phyloP scores from a whole-genome alignment of 805 yeast genomes.

The Trichomonascus vanleenenianus region DNA sequence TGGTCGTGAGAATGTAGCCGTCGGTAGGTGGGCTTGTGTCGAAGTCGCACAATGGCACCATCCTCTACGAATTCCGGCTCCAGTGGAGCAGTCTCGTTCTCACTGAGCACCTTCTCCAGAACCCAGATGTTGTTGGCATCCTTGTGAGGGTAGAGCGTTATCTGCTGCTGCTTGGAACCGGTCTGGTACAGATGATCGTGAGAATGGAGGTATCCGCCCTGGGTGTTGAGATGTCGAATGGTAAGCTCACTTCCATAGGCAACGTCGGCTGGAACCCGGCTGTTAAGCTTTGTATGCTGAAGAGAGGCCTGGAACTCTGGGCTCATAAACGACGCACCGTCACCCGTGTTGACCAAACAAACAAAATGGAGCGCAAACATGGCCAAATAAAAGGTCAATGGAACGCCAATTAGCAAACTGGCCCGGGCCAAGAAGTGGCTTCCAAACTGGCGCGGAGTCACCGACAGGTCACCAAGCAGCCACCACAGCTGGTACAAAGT shows the following conservation, averaged over 20 bases:
- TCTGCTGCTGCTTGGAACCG: constrained; percentile 72
- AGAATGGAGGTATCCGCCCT: constrained; percentile 78
- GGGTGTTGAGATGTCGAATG: constrained; percentile 58
- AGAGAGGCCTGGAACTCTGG: constrained; percentile 61
- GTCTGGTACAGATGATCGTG: constrained; percentile 54
- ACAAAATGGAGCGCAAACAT: constrained; percentile 53
- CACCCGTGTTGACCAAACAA: constrained; percentile 39
- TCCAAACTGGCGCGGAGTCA: constrained; percentile 33
- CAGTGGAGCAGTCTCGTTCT: constrained; percentile 21
- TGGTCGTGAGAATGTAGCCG: constrained; percentile 63
- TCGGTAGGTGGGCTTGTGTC: constrained; percentile 61
- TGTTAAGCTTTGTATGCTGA: constrained; percentile 33
- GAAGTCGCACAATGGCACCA: constrained; percentile 54
- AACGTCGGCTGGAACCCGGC: constrained; percentile 52
- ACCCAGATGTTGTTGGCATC: constrained; percentile 72
- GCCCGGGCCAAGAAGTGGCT: constrained; percentile 37
- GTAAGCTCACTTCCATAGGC: constrained; percentile 66
- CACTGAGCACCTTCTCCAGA: constrained; percentile 35
- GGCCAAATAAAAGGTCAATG: constrained; percentile 49
- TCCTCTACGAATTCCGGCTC: constrained; percentile 43
- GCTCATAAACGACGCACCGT: constrained; percentile 55
- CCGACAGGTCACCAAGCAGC: constrained; percentile 56
- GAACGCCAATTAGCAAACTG: constrained; percentile 42
- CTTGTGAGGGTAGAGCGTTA: constrained; percentile 58
- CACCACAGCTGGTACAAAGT: constrained; percentile 54